Evolutionary conservation across 1,284 basidiomycete species (phyloP), one percentile per base, ranked within the genome.

Genomic region (Pseudozyma sp.): DNA sequence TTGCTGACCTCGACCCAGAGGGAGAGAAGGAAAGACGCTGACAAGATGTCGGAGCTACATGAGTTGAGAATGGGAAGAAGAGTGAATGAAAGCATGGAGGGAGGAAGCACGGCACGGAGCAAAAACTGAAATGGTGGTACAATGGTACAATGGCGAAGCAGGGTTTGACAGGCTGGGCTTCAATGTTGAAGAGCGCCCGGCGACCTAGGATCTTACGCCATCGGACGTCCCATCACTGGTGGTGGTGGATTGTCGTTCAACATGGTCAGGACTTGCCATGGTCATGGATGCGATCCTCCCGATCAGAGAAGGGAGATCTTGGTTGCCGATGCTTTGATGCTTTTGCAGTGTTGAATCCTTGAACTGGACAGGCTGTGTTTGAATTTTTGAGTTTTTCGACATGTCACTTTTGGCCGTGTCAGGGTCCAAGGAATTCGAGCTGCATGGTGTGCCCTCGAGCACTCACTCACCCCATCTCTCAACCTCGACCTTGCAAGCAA

Each of bases 341-440:
- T 37, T 37, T 37, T 37, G 10, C 35, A 37, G 35, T 37, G 14
- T 10, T 37, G 8, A 37, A 37, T 37, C 35, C 39, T 16, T 7
- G 39, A 42, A 16, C 39, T n/a, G 16, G 39, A 42, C 39, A 37
- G 35, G 35, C 14, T 37, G 24, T 24, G 24, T 24, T 24, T 37
- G 35, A 37, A 37, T 42, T 42, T 42, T 13, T 42, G 39, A 42
- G 19, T 4, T 35, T 50, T 55, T 31, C 51, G 63, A 66, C 56
- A 66, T 66, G 63, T 66, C 55, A 17, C 56, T 59, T 51, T 59
- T 47, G 56, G 60, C 51, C n/a, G 35, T 10, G 11, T 42, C 40
- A 42, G 40, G 40, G 40, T 34, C 40, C 19, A 24, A 47, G 43
- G 43, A 47, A 44, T 37, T 9, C 35, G 8, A 10, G 35, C 35